A percentile compares a stretch with the other conserved stretches of the same genome.
These are phyloP conservation scores for Citrus sp. DNA, from an alignment of 345 rosid species.

Conservation along the genomic window DNA sequence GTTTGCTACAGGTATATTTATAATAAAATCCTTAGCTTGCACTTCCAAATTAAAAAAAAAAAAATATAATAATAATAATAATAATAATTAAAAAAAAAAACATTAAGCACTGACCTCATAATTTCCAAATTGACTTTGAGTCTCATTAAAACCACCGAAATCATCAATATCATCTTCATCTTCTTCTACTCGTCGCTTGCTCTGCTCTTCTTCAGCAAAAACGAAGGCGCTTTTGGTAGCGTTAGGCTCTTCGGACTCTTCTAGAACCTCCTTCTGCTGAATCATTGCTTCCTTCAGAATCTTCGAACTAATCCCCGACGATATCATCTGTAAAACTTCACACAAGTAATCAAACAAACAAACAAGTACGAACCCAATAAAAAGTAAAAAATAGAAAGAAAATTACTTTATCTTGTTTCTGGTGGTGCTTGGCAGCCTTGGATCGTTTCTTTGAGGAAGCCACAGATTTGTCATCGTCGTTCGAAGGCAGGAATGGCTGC, in stretches of 20 bases:
- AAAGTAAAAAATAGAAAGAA: not conserved
- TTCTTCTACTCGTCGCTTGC: conserved; percentile 12
- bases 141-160: conserved; percentile 60
- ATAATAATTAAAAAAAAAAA: no score
- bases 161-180: conserved; percentile 61
- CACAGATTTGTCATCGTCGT: conserved; percentile 35
- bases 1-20: not conserved
- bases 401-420: conserved; percentile 44
- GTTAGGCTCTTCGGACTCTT: conserved; percentile 45
- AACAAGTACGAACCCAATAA: not conserved
- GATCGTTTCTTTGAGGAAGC: conserved; percentile 58
- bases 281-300: conserved; percentile 78
- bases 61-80: no score
- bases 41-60: no score
- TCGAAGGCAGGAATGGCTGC: conserved; percentile 46
- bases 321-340: conserved; percentile 42
- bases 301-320: conserved; percentile 69
- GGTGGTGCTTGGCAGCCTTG: conserved; percentile 66
- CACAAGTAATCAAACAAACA: not conserved
- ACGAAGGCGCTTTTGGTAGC: conserved; percentile 27
- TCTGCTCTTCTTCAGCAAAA: conserved; percentile 35
- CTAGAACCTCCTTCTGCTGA: conserved; percentile 79
- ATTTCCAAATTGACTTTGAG: conserved; percentile 49
- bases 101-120: conserved; percentile 40
- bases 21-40: no score